Evolutionary conservation across 345 rosid genomes (phyloP).

Genomic region (Carallia brachiata): DNA sequence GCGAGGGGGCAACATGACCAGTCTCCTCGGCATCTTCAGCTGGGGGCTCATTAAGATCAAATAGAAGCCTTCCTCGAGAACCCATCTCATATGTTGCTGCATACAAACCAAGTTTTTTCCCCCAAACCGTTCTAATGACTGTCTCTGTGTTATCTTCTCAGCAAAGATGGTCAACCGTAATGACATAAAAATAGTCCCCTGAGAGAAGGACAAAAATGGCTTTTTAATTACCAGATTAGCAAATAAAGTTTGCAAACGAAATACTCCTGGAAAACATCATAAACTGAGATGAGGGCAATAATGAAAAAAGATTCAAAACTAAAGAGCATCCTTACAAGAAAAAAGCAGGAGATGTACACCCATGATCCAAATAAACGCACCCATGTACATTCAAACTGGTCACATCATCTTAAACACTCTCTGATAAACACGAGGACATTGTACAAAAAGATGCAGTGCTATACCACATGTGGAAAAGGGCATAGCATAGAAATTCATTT

Average conservation of each 20-base stretch:
- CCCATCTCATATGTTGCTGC: slow-evolving; percentile 84
- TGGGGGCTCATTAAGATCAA: slow-evolving; percentile 99
- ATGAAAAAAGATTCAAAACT: not conserved
- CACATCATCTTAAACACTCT: not conserved
- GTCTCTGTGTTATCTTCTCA: slow-evolving; percentile 11
- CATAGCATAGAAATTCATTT: too few species aligned
- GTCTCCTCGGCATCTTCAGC: slow-evolving; percentile 63
- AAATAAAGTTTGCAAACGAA: slow-evolving; percentile 1
- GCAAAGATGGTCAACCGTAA: slow-evolving; percentile 12
- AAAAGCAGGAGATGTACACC: too few species aligned
- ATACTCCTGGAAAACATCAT: not conserved
- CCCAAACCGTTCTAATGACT: not conserved
- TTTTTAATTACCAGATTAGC: slow-evolving; percentile 16
- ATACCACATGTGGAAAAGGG: not conserved
- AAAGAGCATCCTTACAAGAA: too few species aligned
- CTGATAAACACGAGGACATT: not conserved
- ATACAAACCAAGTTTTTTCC: slow-evolving; percentile 45
- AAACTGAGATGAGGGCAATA: not conserved
- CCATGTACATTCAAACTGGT: too few species aligned
- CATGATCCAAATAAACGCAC: too few species aligned
- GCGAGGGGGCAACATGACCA: slow-evolving; percentile 43
- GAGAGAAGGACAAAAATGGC: slow-evolving; percentile 7
- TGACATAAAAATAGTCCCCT: slow-evolving; percentile 15
- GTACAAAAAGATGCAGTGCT: not conserved
- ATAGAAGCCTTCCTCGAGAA: slow-evolving; percentile 72